These are phyloP conservation scores for Aspergillaceae sp. DNA, from an alignment of 2,329 filamentous ascomycete species.

Conservation along the genomic window DNA sequence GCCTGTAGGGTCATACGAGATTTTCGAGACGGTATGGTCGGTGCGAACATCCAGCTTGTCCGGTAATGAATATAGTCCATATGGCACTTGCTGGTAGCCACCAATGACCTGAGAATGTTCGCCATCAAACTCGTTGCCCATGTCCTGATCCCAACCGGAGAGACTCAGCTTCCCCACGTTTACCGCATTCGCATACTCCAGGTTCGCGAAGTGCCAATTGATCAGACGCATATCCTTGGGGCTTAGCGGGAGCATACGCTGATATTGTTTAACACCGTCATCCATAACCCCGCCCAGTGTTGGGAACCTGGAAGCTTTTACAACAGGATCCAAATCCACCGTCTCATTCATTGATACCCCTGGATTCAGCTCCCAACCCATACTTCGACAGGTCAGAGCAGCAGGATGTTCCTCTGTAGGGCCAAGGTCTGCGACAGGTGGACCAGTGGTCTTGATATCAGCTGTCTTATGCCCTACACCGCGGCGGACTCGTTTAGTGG, in stretches of 20 bases:
- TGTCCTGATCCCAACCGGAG: conserved; percentile 91
- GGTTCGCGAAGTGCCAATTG: conserved; percentile 97
- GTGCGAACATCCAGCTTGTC: conserved; percentile 68
- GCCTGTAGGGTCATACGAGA: conserved; percentile 52
- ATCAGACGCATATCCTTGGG: conserved; percentile 81
- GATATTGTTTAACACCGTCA: conserved; percentile 81
- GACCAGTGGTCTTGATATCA: conserved; percentile 40
- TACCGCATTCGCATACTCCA: conserved; percentile 94
- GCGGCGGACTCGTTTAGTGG: conserved; percentile 35
- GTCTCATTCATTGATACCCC: conserved; percentile 56
- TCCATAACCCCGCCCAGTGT: conserved; percentile 89
- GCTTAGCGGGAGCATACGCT: conserved; percentile 69
- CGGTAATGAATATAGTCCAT: conserved; percentile 71
- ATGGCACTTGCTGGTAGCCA: conserved; percentile 88
- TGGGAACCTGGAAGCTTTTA: conserved; percentile 52
- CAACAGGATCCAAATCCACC: conserved; percentile 61
- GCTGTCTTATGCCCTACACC: conserved; percentile 41
- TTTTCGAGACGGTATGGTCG: conserved; percentile 61
- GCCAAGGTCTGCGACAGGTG: conserved; percentile 51
- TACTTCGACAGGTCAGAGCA: conserved; percentile 64
- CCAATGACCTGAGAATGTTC: conserved; percentile 88
- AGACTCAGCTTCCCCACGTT: conserved; percentile 82
- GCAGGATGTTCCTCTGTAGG: conserved; percentile 63
- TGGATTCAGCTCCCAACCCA: conserved; percentile 72
- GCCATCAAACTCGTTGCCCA: conserved; percentile 94